phyloP scores from a whole-genome alignment of 2,329 filamentous ascomycete species.

The Neonectria magnoliae region DNA sequence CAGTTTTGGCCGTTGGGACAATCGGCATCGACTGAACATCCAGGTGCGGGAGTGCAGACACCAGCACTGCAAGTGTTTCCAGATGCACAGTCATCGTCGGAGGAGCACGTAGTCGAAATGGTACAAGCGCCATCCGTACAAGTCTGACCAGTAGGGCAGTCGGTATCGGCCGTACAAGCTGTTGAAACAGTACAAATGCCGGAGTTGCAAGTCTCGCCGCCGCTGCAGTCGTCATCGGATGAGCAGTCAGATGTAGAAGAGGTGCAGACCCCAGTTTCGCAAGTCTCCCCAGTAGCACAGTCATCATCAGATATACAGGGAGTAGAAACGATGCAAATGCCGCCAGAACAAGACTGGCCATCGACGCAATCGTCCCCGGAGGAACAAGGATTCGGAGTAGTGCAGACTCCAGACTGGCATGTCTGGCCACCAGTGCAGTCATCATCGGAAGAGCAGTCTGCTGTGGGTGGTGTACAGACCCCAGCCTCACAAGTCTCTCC shows the following conservation, averaged over 20 bases:
- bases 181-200: not conserved
- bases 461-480: not conserved
- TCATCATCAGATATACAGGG: not conserved
- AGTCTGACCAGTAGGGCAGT: not conserved
- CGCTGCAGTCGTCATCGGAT: not conserved
- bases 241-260: not conserved
- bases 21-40: not conserved
- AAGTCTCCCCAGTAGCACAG: not conserved
- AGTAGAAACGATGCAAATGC: not conserved
- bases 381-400: not conserved
- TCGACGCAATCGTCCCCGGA: not conserved
- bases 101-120: not conserved
- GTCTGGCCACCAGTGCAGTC: slow-evolving; percentile 2
- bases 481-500: not conserved
- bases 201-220: not conserved
- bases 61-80: not conserved
- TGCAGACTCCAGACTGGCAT: not conserved
- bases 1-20: slow-evolving; percentile 3
- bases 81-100: not conserved
- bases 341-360: not conserved
- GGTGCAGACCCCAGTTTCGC: not conserved
- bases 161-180: not conserved
- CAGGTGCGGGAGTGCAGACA: not conserved
- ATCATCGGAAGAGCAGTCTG: no score
- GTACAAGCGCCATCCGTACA: not conserved